These are phyloP conservation scores for Cytospora chrysosperma DNA, from an alignment of 2,329 filamentous ascomycete species.

Conservation along the genomic window DNA sequence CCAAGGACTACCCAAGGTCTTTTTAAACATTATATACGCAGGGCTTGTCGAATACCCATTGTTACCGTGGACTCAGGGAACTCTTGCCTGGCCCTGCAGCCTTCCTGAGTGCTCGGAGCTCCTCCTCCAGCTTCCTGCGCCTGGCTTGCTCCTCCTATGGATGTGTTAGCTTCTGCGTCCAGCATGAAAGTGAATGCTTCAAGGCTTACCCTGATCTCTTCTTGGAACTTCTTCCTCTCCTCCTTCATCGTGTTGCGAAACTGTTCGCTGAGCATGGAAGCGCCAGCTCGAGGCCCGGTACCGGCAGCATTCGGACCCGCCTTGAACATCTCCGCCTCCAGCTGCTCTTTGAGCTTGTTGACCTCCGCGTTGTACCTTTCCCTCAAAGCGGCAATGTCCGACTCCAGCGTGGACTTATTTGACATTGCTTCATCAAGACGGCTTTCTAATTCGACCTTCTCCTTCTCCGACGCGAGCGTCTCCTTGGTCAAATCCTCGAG, in stretches of 20 bases:
- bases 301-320: conserved; percentile 35
- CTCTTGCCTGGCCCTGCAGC: conserved; percentile 43
- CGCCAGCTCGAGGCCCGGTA: conserved; percentile 42
- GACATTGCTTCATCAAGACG: conserved; percentile 43
- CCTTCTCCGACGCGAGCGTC: conserved; percentile 49
- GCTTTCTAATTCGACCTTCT: conserved; percentile 47
- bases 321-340: conserved; percentile 51
- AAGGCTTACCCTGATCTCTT: conserved; percentile 49
- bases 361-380: conserved; percentile 44
- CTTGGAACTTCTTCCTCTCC: conserved; percentile 57
- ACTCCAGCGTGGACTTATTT: conserved; percentile 38
- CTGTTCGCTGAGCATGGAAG: conserved; percentile 55
- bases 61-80: conserved; percentile 41
- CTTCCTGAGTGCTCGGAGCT: conserved; percentile 45
- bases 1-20: neutral
- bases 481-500: conserved; percentile 54
- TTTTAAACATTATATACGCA: conserved; percentile 13
- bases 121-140: conserved; percentile 50
- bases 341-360: conserved; percentile 47
- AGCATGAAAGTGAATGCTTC: neutral
- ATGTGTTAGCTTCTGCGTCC: conserved; percentile 31
- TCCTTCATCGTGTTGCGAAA: conserved; percentile 56
- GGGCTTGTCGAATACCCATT: neutral
- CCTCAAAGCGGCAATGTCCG: conserved; percentile 38
- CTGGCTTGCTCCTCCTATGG: conserved; percentile 49